Percentiles rank a stretch among this genome's conserved stretches.
These are phyloP conservation scores for Fistulifera solaris DNA, from an alignment of 108 stramenopile genomes.

Conservation along the genomic window DNA sequence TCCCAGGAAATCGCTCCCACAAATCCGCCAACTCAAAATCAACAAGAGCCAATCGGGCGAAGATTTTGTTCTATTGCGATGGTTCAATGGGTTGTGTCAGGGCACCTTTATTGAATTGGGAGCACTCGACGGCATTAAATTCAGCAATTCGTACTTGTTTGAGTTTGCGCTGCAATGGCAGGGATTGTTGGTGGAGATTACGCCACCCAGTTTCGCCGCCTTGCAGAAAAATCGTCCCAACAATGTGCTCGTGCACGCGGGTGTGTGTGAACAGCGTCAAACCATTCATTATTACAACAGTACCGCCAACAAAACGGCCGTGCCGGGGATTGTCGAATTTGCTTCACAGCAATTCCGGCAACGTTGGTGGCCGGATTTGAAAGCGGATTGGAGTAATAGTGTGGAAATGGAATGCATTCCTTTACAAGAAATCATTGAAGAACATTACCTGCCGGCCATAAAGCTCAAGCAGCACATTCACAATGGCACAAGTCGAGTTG, in stretches of 20 bases:
- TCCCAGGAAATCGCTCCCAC: neutral
- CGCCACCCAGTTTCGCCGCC: neutral
- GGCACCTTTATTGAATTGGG: slow-evolving; percentile 36
- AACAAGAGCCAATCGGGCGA: slow-evolving; percentile 8
- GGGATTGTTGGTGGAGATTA: slow-evolving; percentile 17
- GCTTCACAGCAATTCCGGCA: slow-evolving; percentile 3
- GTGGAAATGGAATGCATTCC: slow-evolving; percentile 3
- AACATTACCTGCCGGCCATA: neutral
- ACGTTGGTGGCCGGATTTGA: slow-evolving; percentile 1
- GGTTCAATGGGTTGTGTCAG: slow-evolving; percentile 18
- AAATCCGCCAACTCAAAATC: neutral
- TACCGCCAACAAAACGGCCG: slow-evolving; percentile 1
- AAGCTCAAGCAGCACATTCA: neutral
- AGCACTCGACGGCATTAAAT: slow-evolving; percentile 22
- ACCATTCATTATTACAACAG: slow-evolving; percentile 2
- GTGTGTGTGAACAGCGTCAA: slow-evolving; percentile 5
- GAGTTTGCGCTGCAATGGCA: slow-evolving; percentile 24
- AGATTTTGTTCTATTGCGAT: slow-evolving; percentile 12
- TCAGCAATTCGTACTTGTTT: slow-evolving; percentile 22
- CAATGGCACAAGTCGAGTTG: too few species aligned
- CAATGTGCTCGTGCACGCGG: slow-evolving; percentile 10
- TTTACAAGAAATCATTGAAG: slow-evolving; percentile 6
- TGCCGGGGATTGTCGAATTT: slow-evolving; percentile 14
- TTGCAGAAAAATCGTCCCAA: slow-evolving; percentile 17
- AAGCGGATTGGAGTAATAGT: neutral